phyloP scores from a whole-genome alignment of 2,329 filamentous ascomycete species.

The Alternaria novae-zelandiae region DNA sequence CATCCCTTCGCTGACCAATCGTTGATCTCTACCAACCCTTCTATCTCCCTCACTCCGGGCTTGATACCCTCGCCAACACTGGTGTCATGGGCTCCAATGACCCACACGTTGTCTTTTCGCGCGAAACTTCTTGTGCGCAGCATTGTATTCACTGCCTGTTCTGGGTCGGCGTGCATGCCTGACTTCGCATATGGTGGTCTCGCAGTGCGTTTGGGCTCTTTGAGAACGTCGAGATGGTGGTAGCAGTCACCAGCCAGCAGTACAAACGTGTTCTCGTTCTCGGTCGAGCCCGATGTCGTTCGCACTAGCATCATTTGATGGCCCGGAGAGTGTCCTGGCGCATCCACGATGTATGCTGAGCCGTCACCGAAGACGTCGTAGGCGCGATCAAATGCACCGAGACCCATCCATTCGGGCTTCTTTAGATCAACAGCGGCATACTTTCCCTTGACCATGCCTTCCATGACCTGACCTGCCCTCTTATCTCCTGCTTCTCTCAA shows the following conservation, averaged over 20 bases:
- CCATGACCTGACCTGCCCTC: constrained; percentile 31
- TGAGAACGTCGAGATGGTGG: constrained; percentile 37
- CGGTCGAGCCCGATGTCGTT: constrained; percentile 15
- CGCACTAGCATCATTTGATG: constrained; percentile 54
- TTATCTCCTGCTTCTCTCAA: constrained; percentile 28
- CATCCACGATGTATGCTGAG: constrained; percentile 57
- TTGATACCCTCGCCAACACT: constrained; percentile 33
- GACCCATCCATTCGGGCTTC: constrained; percentile 46
- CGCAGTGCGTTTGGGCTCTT: constrained; percentile 36
- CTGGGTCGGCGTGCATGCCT: constrained; percentile 39
- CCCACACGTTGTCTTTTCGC: constrained; percentile 35
- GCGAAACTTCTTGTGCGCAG: constrained; percentile 29
- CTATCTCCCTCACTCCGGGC: constrained; percentile 27
- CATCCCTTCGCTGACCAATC: constrained; percentile 33
- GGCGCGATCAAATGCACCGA: constrained; percentile 51
- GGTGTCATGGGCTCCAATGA: constrained; percentile 41
- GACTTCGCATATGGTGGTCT: constrained; percentile 36
- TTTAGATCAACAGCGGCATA: constrained; percentile 38
- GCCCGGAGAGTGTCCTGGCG: constrained; percentile 60
- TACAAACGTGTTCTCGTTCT: constrained; percentile 31
- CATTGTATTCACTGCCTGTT: constrained; percentile 36
- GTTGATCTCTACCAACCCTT: constrained; percentile 33
- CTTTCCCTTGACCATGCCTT: constrained; percentile 29
- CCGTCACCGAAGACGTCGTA: constrained; percentile 59
- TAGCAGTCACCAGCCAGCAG: constrained; percentile 42